Conservation (phyloP, 2,329 filamentous ascomycete genomes). For the Chaetomiaceae sp. region DNA sequence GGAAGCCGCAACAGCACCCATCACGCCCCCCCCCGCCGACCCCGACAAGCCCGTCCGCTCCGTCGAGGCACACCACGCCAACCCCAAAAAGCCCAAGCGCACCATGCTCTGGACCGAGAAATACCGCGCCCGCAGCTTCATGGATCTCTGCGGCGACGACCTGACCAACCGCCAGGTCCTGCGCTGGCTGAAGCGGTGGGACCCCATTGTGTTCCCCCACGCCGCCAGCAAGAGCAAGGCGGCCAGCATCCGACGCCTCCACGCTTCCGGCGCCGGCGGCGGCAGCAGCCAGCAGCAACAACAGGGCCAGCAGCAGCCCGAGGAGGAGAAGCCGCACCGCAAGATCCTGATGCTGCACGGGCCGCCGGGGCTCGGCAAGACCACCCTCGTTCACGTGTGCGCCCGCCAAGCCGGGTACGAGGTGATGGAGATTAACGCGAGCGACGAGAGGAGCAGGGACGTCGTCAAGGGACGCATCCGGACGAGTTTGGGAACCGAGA, state of each 20-base stretch:
- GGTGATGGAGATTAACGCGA: conserved; percentile 95
- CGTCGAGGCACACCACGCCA: conserved; percentile 34
- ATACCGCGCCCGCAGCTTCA: conserved; percentile 86
- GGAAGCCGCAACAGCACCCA: conserved; percentile 25
- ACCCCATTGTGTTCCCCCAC: conserved; percentile 84
- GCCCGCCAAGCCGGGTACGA: conserved; percentile 94
- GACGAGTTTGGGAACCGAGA: conserved; percentile 90
- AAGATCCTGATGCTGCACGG: conserved; percentile 90
- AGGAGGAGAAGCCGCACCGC: conserved; percentile 71
- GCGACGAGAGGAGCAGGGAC: conserved; percentile 83
- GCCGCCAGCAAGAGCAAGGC: conserved; percentile 51
- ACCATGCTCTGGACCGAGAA: conserved; percentile 92
- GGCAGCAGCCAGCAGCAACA: background rate
- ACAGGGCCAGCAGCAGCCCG: conserved; percentile 35
- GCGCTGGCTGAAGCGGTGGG: conserved; percentile 92
- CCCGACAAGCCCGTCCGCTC: conserved; percentile 38
- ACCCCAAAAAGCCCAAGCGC: conserved; percentile 39
- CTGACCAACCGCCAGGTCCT: conserved; percentile 85
- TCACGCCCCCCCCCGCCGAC: conserved; percentile 21
- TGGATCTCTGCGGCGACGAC: conserved; percentile 91
- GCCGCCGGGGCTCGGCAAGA: conserved; percentile 91
- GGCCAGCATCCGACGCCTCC: conserved; percentile 32
- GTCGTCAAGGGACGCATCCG: conserved; percentile 89
- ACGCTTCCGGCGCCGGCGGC: conserved; percentile 35
- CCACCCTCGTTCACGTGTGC: conserved; percentile 92